Base-by-base conservation (phyloP, 2,329 filamentous ascomycete species). In the Talaromyces sp. region DNA sequence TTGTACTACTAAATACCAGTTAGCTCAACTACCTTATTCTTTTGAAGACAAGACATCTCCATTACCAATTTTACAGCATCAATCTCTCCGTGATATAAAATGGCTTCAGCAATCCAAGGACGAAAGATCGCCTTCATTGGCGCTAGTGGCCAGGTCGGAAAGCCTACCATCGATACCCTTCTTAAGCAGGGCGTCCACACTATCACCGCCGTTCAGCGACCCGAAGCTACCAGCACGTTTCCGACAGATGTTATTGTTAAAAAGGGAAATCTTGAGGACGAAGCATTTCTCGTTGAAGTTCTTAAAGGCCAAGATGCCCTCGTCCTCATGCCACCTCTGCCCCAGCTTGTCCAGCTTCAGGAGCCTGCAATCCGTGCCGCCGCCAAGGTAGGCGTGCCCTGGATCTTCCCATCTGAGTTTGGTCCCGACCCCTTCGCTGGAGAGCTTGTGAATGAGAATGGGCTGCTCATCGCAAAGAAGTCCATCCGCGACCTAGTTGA, bases 271-370 rank as follows among this genome's bases (percentile, higher is more conserved):
- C 87, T 87, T 71, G 70, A 79, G 13, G 75, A 83, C 19, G 75
- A 80, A 4, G 67, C 70, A 4, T 78, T 81, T 1, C 70, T 89
- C 9, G 76, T 83, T 1, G 71, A 73, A 1, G 85, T 84, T 2
- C 80, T 89, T 3, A 71, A 76, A 37, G 84, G 78, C 65, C 84
- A 88, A 67, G 80, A 88, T n/a, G 82, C 81, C 49, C 76, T 89
- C 3, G 76, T 87, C 69, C 86, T 88, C 63, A 86, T 85, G 10
- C 71, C 88, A 64, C 67, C 78, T 16, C 70, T 75, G 1, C 73
- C 60, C 0, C 84, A 83, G 0, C 78, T 83, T 0, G 72, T 66
- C 0, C 81, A 82, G 8, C 79, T 79, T 1, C 81, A 86, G 54
- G 71, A 70, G 62, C 24, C 27, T 31, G 75, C 88, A 24, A 75